phyloP scores from a whole-genome alignment of 192 early-diverging fungal genomes.

The Lobosporangium transversale region DNA sequence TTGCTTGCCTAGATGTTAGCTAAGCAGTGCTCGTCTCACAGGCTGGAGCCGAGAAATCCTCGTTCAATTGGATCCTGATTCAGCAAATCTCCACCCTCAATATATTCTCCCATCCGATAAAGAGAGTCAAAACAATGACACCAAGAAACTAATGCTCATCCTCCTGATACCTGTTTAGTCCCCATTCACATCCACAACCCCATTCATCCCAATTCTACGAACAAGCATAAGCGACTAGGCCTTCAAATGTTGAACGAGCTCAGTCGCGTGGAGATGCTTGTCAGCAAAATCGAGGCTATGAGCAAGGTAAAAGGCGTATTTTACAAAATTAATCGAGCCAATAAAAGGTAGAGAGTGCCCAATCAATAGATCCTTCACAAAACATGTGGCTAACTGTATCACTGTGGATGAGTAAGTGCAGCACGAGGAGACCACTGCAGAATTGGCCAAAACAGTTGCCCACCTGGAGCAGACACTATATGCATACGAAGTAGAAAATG shows the following conservation, averaged over 20 bases:
- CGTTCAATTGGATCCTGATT: too few species aligned
- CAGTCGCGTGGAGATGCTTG: conserved; percentile 53
- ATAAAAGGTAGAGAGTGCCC: too few species aligned
- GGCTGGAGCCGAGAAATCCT: too few species aligned
- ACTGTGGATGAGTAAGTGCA: too few species aligned
- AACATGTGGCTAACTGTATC: too few species aligned
- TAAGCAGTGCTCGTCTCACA: too few species aligned
- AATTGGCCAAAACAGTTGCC: conserved; percentile 22
- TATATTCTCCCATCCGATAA: too few species aligned
- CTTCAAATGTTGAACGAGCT: conserved; percentile 55
- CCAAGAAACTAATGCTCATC: neutral
- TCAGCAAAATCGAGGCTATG: conserved; percentile 52
- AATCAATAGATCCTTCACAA: too few species aligned
- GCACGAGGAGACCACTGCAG: conserved; percentile 30
- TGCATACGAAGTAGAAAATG: conserved; percentile 33
- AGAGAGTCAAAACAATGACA: neutral
- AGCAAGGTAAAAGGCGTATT: conserved; percentile 33
- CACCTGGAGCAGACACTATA: conserved; percentile 40
- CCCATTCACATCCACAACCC: conserved; percentile 56
- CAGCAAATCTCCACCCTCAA: too few species aligned
- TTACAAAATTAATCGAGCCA: too few species aligned
- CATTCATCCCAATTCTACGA: conserved; percentile 50
- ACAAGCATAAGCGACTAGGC: conserved; percentile 55
- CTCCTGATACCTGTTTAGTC: too few species aligned
- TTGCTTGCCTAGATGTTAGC: too few species aligned